Base-by-base conservation (phyloP, 139 green algal genomes). In the Micractinium conductrix region DNA sequence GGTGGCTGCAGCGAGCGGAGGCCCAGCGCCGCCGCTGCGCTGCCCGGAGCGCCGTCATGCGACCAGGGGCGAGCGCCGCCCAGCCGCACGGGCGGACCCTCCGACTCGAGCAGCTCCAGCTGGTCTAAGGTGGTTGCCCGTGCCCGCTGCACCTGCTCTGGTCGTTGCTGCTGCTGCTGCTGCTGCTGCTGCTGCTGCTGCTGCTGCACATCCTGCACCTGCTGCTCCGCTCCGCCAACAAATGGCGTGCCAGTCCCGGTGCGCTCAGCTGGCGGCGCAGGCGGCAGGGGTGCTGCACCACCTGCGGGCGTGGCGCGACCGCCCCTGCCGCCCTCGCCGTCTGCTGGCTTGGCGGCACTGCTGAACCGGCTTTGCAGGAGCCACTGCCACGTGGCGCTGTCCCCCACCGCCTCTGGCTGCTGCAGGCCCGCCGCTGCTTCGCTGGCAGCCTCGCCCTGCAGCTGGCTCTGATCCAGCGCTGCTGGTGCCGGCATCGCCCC, bases 301-400 rank as follows among this genome's bases (percentile, higher is more conserved):
- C n/a, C n/a, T n/a, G n/a, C n/a, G n/a, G n/a, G n/a, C n/a, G n/a
- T 2, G 26, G 42, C 19, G 42, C 28, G 42, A 35, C 42, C 26
- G 26, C 42, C 65, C 6, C 33, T 10, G 65, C 8, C 26, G 24
- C 53, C 53, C 53, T 33, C 5, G 33, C 14, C n/a, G 65, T 33
- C 33, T 72, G 65, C 65, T 24, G 65, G 33, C 65, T 33, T 72
- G 65, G 6, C 65, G 24, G 33, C 65, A 10, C 10, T 38, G 14
- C n/a, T 30, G 44, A 78, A 78, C 42, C 70, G 19, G 28, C 70
- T 53, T 43, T 53, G 70, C 70, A 78, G 44, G 26, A 78, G 70
- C 70, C 70, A 78, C 42, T 78, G 70, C 70, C 70, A 78, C 65
- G 65, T 72, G 65, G 65, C 65, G 28, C 65, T 72, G n/a, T 72